Evolutionary conservation across 73 alveolate species (phyloP).

Genomic region (Tetrahymena malaccensis): DNA sequence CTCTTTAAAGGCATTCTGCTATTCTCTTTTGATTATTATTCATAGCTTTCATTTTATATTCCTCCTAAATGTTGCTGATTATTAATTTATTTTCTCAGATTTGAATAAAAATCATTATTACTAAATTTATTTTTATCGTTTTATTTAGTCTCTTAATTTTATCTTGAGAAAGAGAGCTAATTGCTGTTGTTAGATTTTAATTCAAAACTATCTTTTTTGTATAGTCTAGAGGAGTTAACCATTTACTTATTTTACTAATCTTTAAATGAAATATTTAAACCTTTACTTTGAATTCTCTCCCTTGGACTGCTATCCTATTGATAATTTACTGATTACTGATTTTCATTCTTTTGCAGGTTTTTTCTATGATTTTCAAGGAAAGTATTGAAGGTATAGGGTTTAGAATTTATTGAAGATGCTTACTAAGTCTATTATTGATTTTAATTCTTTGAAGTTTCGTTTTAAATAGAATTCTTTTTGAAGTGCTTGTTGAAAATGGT

Average conservation of each 20-base stretch:
- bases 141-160: not conserved
- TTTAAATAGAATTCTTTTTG: not conserved
- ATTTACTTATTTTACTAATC: not conserved
- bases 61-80: not conserved
- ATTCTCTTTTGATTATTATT: not conserved
- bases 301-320: not conserved
- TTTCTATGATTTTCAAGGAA: not conserved
- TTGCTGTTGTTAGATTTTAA: not conserved
- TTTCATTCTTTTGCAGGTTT: not conserved
- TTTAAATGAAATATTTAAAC: not conserved
- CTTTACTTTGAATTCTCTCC: not conserved
- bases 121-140: not conserved
- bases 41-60: not conserved
- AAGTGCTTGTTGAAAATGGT: not conserved
- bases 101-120: not conserved
- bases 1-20: not conserved
- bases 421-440: not conserved
- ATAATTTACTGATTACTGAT: not conserved
- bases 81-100: not conserved
- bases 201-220: not conserved
- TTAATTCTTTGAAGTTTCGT: not conserved
- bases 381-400: not conserved
- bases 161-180: not conserved
- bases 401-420: not conserved
- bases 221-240: not conserved